Conservation (phyloP, 306 rosid genomes). For the Macrotyloma uniflorum region DNA sequence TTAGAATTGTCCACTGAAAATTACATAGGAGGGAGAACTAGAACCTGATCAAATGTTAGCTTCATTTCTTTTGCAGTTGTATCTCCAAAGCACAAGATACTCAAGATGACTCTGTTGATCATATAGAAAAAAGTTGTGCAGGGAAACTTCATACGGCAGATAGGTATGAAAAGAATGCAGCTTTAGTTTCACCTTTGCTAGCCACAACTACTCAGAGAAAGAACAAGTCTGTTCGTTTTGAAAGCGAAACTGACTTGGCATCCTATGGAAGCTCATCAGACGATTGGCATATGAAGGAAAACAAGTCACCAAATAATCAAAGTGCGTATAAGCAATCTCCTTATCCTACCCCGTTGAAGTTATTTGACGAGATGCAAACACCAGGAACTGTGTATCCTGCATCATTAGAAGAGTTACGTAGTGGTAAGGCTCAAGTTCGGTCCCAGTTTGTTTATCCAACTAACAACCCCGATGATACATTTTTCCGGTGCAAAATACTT, state of each 20-base stretch:
- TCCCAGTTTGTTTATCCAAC: conserved; percentile 69
- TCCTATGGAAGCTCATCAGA: conserved; percentile 58
- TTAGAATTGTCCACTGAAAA: background rate
- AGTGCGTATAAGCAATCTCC: conserved; percentile 60
- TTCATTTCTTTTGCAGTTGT: conserved; percentile 40
- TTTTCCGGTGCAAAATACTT: conserved; percentile 47
- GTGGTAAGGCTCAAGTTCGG: conserved; percentile 63
- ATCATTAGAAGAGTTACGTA: conserved; percentile 53
- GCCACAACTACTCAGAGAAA: conserved; percentile 54
- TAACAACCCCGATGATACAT: conserved; percentile 49
- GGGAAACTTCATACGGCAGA: conserved; percentile 27
- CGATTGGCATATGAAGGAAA: conserved; percentile 42
- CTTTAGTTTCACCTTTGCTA: conserved; percentile 46
- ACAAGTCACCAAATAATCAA: conserved; percentile 52
- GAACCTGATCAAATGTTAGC: conserved; percentile 22
- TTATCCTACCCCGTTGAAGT: conserved; percentile 79
- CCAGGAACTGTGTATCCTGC: conserved; percentile 91
- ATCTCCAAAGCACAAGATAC: conserved; percentile 36
- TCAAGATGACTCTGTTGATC: conserved; percentile 32
- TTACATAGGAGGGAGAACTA: background rate
- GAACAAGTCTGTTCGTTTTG: conserved; percentile 80
- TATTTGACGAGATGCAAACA: conserved; percentile 88
- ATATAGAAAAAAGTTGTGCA: conserved; percentile 34
- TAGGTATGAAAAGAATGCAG: conserved; percentile 44
- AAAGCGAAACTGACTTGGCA: conserved; percentile 55